phyloP scores from a whole-genome alignment of 805 yeast genomes.

The Saccharomycopsis guyanensis region DNA sequence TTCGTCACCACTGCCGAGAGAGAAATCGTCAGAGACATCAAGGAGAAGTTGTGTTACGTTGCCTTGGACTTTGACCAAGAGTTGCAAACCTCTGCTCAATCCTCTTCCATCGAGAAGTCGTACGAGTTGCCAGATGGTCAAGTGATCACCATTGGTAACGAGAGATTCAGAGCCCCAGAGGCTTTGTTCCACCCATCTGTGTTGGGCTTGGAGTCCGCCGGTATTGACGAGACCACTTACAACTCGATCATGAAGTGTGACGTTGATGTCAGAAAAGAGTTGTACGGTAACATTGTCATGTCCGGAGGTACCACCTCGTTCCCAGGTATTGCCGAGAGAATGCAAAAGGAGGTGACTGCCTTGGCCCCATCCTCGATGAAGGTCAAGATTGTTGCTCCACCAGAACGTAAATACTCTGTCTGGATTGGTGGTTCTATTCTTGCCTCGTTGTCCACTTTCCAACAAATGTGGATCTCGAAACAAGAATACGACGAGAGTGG shows the following conservation, averaged over 20 bases:
- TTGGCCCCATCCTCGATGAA: slow-evolving; percentile 99
- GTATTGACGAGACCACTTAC: slow-evolving; percentile 97
- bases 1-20: slow-evolving; percentile 99
- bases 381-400: slow-evolving; percentile 99
- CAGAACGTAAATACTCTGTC: slow-evolving; percentile 98
- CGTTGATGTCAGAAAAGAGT: slow-evolving; percentile 97
- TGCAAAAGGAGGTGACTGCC: slow-evolving; percentile 99
- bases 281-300: slow-evolving; percentile 98
- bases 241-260: slow-evolving; percentile 97
- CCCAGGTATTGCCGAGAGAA: slow-evolving; percentile 99
- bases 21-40: slow-evolving; percentile 67
- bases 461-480: slow-evolving; percentile 99
- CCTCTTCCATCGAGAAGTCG: slow-evolving; percentile 95
- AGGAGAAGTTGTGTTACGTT: slow-evolving; percentile 98
- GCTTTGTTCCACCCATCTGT: slow-evolving; percentile 90
- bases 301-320: slow-evolving; percentile 99
- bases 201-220: slow-evolving; percentile 79
- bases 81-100: slow-evolving; percentile 98
- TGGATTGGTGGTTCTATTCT: slow-evolving; percentile 99
- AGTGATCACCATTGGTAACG: slow-evolving; percentile 98
- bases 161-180: slow-evolving; percentile 99
- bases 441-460: slow-evolving; percentile 98
- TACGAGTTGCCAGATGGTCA: slow-evolving; percentile 99
- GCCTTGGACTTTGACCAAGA: slow-evolving; percentile 99
- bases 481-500: slow-evolving; percentile 99